phyloP scores from a whole-genome alignment of 306 rosid genomes.

The Fragaria nilgerrensis region DNA sequence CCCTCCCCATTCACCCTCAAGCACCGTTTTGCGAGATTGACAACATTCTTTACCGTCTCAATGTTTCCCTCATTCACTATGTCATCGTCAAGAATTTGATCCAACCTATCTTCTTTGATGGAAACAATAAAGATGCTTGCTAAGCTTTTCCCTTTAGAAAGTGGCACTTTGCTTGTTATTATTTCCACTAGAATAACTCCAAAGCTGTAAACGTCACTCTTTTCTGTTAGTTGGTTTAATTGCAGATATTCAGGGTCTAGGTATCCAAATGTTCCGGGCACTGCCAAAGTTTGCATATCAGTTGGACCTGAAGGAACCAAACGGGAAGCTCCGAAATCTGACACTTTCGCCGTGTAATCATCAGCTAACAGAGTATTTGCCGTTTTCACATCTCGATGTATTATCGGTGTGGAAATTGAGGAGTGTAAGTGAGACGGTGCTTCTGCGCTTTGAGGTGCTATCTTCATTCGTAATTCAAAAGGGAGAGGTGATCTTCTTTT shows the following conservation, averaged over 20 bases:
- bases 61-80: background rate
- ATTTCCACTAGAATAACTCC: conserved; percentile 4
- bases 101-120: background rate
- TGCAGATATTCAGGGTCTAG: conserved; percentile 16
- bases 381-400: conserved; percentile 22
- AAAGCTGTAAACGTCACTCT: conserved; percentile 11
- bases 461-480: conserved; percentile 22
- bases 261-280: background rate
- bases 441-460: conserved; percentile 21
- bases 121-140: background rate
- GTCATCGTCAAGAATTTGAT: background rate
- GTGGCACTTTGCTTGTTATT: background rate
- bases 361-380: conserved; percentile 21
- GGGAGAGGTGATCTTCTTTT: background rate
- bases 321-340: conserved; percentile 4
- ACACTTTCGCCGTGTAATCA: conserved; percentile 2
- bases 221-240: background rate
- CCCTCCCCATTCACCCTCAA: background rate
- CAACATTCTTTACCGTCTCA: background rate
- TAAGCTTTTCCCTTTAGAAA: conserved; percentile 1
- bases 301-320: conserved; percentile 4
- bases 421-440: conserved; percentile 28
- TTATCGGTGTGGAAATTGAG: background rate
- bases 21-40: background rate
- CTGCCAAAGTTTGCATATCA: background rate